Percentiles rank a stretch among this genome's conserved stretches.
Conservation (phyloP, 2,329 filamentous ascomycete genomes). For the Macrophomina tecta region DNA sequence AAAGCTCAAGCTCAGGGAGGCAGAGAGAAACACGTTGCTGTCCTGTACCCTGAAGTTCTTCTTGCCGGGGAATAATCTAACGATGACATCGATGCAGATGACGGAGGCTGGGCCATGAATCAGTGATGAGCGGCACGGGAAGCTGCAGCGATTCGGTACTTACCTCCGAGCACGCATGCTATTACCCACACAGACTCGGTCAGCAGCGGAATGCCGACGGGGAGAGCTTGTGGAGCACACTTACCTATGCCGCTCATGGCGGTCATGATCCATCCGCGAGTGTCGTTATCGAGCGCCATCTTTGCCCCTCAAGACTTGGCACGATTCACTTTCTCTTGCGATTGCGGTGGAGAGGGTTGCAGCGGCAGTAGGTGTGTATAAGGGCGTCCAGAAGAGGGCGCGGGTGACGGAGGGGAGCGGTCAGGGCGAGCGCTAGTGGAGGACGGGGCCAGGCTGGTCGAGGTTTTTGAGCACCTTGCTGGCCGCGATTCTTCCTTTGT, state of each 20-base stretch:
- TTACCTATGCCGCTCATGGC: conserved; percentile 78
- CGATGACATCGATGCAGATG: conserved; percentile 82
- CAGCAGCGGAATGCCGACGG: not conserved
- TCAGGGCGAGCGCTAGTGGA: not conserved
- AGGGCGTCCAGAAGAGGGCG: not conserved
- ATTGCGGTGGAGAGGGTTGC: not conserved
- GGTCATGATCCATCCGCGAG: conserved; percentile 90
- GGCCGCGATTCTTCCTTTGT: conserved; percentile 5
- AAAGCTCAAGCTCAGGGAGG: conserved; percentile 89
- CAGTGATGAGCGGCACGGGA: conserved; percentile 19
- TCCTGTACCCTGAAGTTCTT: conserved; percentile 85
- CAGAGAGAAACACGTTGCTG: conserved; percentile 85
- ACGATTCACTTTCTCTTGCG: not conserved
- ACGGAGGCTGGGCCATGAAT: conserved; percentile 63
- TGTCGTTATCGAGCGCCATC: conserved; percentile 59
- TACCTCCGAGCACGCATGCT: conserved; percentile 49
- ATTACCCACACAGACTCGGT: conserved; percentile 21
- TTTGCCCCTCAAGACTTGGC: conserved; percentile 21
- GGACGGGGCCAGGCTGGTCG: not conserved
- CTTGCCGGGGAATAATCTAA: conserved; percentile 75
- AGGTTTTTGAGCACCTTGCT: conserved; percentile 27
- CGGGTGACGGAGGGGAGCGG: not conserved
- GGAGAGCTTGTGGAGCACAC: conserved; percentile 30
- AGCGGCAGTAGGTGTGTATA: not conserved
- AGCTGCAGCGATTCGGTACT: conserved; percentile 18